phyloP scores from a whole-genome alignment of 257 asterid genomes.

The Nicotiana sylvestris region DNA sequence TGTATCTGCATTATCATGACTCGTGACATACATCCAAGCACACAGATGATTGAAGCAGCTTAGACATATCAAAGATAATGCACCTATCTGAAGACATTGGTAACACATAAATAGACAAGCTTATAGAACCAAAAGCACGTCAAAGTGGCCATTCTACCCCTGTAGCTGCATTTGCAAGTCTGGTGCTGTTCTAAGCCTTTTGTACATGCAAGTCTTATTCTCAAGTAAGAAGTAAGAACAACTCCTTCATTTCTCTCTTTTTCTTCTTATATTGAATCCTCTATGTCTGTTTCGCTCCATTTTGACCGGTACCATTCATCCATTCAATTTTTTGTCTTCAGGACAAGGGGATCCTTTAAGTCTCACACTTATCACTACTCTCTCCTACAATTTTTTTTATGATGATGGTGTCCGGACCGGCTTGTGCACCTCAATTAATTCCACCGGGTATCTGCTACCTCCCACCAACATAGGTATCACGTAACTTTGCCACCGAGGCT shows the following conservation, averaged over 20 bases:
- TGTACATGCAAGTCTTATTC: too few relatives aligned
- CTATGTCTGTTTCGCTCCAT: background rate
- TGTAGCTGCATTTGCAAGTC: background rate
- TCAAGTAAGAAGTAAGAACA: too few relatives aligned
- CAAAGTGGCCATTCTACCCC: background rate
- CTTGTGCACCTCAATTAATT: too few relatives aligned
- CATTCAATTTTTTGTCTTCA: background rate
- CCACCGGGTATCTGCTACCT: too few relatives aligned
- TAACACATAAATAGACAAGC: background rate
- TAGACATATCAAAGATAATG: background rate
- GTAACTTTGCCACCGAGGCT: too few relatives aligned
- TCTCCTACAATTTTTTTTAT: too few relatives aligned
- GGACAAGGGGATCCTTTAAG: background rate
- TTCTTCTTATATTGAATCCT: background rate
- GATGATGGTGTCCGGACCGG: too few relatives aligned
- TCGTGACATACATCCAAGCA: background rate
- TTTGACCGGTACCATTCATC: background rate
- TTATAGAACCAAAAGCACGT: background rate
- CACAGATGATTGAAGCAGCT: background rate
- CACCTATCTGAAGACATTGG: background rate
- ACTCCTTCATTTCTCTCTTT: too few relatives aligned
- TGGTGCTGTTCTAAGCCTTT: too few relatives aligned
- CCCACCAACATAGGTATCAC: too few relatives aligned
- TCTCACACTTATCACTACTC: background rate
- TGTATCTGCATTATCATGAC: background rate